Evolutionary conservation across 2,329 filamentous ascomycete genomes (phyloP).

Genomic region (Ophiostoma triangulosporum): DNA sequence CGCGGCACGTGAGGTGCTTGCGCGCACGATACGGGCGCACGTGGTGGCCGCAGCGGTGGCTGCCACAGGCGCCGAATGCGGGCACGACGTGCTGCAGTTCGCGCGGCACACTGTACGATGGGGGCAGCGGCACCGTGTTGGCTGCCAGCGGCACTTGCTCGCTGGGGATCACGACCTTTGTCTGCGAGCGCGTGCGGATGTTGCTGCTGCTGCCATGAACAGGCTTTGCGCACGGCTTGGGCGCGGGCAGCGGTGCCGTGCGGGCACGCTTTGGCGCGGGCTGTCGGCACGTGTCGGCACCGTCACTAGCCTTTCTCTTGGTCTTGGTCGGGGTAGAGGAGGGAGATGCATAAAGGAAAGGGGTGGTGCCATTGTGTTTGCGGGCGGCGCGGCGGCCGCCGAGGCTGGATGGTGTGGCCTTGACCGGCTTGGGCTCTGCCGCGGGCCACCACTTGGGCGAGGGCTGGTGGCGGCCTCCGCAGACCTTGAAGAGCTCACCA

Average conservation of each 20-base stretch:
- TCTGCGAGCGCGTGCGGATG: not conserved
- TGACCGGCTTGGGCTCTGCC: not conserved
- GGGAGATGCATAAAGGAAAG: not conserved
- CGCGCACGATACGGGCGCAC: not conserved
- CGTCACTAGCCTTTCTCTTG: not conserved
- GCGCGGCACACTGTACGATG: not conserved
- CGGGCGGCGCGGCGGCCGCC: not conserved
- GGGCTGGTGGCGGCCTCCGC: not conserved
- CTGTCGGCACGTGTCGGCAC: not conserved
- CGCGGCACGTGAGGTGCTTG: not conserved
- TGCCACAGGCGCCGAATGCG: not conserved
- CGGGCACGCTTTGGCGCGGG: not conserved
- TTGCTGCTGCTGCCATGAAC: not conserved
- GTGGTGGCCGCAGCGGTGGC: slow-evolving; percentile 1
- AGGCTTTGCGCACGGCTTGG: too few relatives aligned
- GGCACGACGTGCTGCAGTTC: not conserved
- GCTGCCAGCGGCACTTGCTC: not conserved
- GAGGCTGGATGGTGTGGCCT: not conserved
- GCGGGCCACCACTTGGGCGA: not conserved
- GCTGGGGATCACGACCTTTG: not conserved
- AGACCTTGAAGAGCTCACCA: not conserved
- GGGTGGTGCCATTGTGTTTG: not conserved
- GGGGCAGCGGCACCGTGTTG: not conserved
- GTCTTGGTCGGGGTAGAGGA: not conserved
- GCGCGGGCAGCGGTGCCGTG: not conserved